These are phyloP conservation scores for Inonotus obliquus DNA, from an alignment of 1,284 basidiomycete species.

Conservation along the genomic window DNA sequence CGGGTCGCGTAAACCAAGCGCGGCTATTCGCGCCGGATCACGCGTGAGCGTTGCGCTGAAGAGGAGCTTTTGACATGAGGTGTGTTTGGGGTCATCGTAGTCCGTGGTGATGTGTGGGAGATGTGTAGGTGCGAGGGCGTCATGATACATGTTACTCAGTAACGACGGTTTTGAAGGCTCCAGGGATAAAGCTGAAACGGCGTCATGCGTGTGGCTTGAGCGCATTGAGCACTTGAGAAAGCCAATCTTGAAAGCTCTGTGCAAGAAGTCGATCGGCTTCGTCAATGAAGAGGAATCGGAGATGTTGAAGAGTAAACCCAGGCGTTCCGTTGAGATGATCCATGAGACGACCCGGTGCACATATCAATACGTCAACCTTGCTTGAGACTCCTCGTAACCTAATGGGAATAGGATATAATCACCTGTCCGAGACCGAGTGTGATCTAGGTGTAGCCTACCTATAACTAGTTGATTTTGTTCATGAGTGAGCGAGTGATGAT, in stretches of 20 bases:
- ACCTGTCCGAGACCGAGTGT: constrained; percentile 4
- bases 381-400: constrained; percentile 74
- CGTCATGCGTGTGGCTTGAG: constrained; percentile 41
- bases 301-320: constrained; percentile 89
- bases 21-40: constrained; percentile 88
- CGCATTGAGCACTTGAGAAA: constrained; percentile 73
- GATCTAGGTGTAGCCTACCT: constrained; percentile 36
- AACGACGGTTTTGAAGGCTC: constrained; percentile 15
- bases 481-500: constrained; percentile 80
- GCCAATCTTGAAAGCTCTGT: constrained; percentile 96
- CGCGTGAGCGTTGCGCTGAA: constrained; percentile 96
- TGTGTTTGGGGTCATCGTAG: constrained; percentile 47
- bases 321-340: constrained; percentile 88
- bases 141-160: constrained; percentile 27
- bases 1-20: constrained; percentile 75
- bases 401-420: neutral
- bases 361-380: constrained; percentile 91
- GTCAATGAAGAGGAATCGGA: constrained; percentile 94
- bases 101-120: constrained; percentile 42
- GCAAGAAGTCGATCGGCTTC: constrained; percentile 95
- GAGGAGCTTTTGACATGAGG: constrained; percentile 90
- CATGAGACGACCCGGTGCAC: constrained; percentile 91
- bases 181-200: neutral
- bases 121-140: constrained; percentile 58
- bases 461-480: constrained; percentile 72